Base-by-base conservation (phyloP, 2,329 filamentous ascomycete species). In the Fusarium aywerte region DNA sequence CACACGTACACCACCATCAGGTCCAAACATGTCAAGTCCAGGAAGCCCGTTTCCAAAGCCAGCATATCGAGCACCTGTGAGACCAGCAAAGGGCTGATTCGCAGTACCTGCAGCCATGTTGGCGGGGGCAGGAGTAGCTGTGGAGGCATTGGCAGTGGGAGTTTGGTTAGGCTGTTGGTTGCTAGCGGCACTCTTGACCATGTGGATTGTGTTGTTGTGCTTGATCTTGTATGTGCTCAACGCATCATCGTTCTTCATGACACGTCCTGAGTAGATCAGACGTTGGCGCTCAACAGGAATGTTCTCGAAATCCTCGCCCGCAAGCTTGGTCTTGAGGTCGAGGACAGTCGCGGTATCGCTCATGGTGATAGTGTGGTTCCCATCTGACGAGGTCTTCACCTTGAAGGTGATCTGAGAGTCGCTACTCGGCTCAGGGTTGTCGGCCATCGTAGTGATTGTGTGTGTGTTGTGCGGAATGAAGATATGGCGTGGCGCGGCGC, bases 161-260 rank as follows among this genome's bases (percentile, higher is more conserved):
- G 65, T 57, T 21, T 68, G 65, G 48, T 68, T 68, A 4, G 65
- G 76, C 48, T 81, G 80, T 40, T 85, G 83, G 75, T 96, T 97
- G 85, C 94, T 97, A 62, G 92, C 92, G 42, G 96, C 95, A 76
- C 93, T 96, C 84, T 97, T 97, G 74, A 99, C 96, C 74, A 99
- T 87, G 79, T 99, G 96, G 72, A 99, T 89, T 18, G 95, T 98
- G 80, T 98, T 96, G 67, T 94, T 93, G 68, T 92, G 86, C 84
- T 97, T 97, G 80, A 99, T 94, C 84, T 97, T 98, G 83, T 96
- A 96, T 57, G 88, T 88, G 67, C 85, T 88, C 40, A 99, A 82
- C 0, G 91, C 90, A 73, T 99, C 95, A 60, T 91, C 89, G 78
- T 99, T 96, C 83, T 98, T 99, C 82, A 99, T 89, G 63, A 99